These are phyloP conservation scores for Pichia sp. DNA, from an alignment of 1,139 yeast genomes.

Conservation along the genomic window DNA sequence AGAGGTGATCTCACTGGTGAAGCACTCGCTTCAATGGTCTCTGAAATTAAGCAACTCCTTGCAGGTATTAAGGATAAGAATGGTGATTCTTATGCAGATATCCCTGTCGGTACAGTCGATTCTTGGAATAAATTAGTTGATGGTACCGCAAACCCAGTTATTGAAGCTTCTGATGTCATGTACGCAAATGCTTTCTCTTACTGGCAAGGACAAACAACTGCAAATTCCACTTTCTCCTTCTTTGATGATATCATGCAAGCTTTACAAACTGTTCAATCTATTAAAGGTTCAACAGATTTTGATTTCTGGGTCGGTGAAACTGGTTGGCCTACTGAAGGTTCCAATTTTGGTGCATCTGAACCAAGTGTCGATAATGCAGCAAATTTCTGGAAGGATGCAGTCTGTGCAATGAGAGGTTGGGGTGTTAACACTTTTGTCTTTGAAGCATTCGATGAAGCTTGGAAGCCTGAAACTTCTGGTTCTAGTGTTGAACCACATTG, in stretches of 20 bases:
- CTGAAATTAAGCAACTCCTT: conserved; percentile 49
- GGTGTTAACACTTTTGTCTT: conserved; percentile 88
- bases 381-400: conserved; percentile 75
- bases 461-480: conserved; percentile 91
- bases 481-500: conserved; percentile 84
- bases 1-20: conserved; percentile 72
- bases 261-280: conserved; percentile 72
- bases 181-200: conserved; percentile 94
- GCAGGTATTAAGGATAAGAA: conserved; percentile 63
- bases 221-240: conserved; percentile 81
- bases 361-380: conserved; percentile 73
- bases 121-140: conserved; percentile 92
- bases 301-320: conserved; percentile 97
- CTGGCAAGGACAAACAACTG: conserved; percentile 94
- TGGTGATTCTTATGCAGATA: conserved; percentile 65
- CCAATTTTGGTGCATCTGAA: conserved; percentile 51
- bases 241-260: conserved; percentile 97
- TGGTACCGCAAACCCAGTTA: conserved; percentile 60
- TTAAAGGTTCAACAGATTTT: conserved; percentile 79
- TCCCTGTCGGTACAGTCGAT: conserved; percentile 88
- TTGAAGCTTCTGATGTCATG: conserved; percentile 73
- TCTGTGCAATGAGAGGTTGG: conserved; percentile 93
- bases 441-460: conserved; percentile 92
- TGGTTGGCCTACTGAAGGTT: conserved; percentile 95
- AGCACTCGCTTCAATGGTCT: conserved; percentile 58